Evolutionary conservation across 805 yeast species (phyloP), one percentile per base, ranked within the genome.

Genomic region (Allodekkera sacchari): DNA sequence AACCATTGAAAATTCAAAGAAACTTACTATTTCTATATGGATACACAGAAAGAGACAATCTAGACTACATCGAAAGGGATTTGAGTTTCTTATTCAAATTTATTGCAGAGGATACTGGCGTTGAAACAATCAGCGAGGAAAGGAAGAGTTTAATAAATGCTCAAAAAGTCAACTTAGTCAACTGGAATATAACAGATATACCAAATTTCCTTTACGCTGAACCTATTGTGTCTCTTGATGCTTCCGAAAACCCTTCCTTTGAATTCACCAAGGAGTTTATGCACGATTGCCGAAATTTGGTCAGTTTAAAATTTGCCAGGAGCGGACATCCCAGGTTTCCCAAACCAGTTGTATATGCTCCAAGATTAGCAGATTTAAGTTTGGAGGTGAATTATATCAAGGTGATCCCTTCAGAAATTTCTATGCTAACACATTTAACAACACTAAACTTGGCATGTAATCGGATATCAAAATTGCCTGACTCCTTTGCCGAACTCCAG

Each of bases 171-270:
- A 74, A 83, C 50, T 64, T 87, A 38, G 70, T 77, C 23, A 73
- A 81, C 34, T 68, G 81, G 62, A 78, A 81, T 44, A 61, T 88
- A 34, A 84, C 83, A 39, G 83, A 84, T 13, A 82, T 89, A 6
- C 96, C 96, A 0, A 80, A 84, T 33, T 68, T 81, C 18, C 72
- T 88, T 40, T 85, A 80, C 50, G 83, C 95, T 1, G 71, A 78
- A 34, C 89, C 83, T 39, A 84, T 88, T 36, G 82, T 81, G 44
- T 68, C 77, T 38, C 63, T 88, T 38, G 89, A 88, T 53, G 84
- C 85, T 7, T 81, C 94, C 2, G 74, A 80, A 40, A 88, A 88
- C 51, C 94, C 95, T 4, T 81, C 94, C 12, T 78, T 89, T 32
- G 74, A 77, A 37, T 62, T 88, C 21, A 94, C 96, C 0, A 59